Evolutionary conservation across 2,329 filamentous ascomycete species (phyloP), one percentile per base, ranked within the genome.

Genomic region (Xenoacremonium recifei): DNA sequence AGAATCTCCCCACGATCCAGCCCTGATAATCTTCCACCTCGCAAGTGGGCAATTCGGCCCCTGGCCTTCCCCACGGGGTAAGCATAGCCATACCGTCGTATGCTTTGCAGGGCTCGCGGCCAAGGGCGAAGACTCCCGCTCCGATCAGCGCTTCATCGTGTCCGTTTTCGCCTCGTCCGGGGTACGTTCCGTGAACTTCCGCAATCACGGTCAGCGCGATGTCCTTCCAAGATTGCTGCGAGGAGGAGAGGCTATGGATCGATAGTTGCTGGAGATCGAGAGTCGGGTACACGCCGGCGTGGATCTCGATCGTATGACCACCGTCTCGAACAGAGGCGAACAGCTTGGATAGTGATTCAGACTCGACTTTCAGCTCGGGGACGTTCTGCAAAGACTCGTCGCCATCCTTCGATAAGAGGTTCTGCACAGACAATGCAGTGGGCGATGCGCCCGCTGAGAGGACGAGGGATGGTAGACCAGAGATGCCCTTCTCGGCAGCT

Each of bases 241-340:
- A 58, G 4, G 63, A 50, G 27, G 72, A 51, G 32, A 72, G 59
- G 4, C 85, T 82, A 54, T 84, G 79, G 0, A 87, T 88, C 1
- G 86, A 83, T 2, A 92, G 71, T 62, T 93, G 88, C 61, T 93
- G 88, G 54, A 91, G 71, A 61, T 93, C 88, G 7, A 92, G 75
- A 3, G 82, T 72, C 0, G 87, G 80, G 59, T 91, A 92, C 3
- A 88, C 84, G 21, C 86, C 87, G 0, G 87, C 86, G 60, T 91
- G 87, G 2, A 89, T 69, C 59, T 90, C 87, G 19, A 89, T 71
- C 2, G 58, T 63, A 37, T 75, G 69, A 25, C 65, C 67, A 4
- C 61, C 55, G 40, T 49, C 58, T 38, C 55, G 67, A 44, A 71
- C 51, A 3, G 50, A 42, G 3, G 12, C 27, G 21, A 61, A 48